Evolutionary conservation across 805 yeast genomes (phyloP).

Genomic region (Ogataea henricii): DNA sequence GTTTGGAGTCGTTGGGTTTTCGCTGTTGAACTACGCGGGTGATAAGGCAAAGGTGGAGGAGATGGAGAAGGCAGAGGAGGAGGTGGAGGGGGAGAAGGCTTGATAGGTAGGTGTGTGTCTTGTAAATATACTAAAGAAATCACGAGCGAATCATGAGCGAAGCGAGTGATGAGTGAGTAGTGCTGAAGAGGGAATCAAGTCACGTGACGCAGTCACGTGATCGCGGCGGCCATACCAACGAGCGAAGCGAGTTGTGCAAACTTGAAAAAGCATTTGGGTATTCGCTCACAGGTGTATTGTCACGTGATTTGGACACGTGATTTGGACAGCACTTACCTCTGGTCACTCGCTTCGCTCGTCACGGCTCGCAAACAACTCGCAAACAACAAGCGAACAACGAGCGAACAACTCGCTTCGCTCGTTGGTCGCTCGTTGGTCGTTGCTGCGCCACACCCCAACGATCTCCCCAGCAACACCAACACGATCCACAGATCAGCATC

Average conservation of each 20-base stretch:
- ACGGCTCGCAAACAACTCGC: too few species aligned
- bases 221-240: background rate
- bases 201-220: background rate
- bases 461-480: background rate
- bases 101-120: background rate
- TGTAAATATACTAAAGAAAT: background rate
- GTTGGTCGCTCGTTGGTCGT: too few species aligned
- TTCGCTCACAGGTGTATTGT: too few species aligned
- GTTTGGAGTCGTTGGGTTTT: slow-evolving; percentile 38
- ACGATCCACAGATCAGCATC: background rate
- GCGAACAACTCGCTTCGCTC: too few species aligned
- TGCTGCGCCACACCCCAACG: too few species aligned
- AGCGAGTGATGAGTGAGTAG: too few species aligned
- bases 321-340: too few species aligned
- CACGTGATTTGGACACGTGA: too few species aligned
- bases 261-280: background rate
- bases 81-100: background rate
- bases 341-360: too few species aligned
- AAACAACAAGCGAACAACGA: background rate
- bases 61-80: slow-evolving; percentile 7
- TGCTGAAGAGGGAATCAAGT: too few species aligned
- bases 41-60: slow-evolving; percentile 28
- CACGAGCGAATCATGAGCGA: too few species aligned
- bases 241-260: background rate
- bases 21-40: slow-evolving; percentile 33